Evolutionary conservation across 176 grass and related monocot genomes (phyloP).

Genomic region (Ananas comosus): DNA sequence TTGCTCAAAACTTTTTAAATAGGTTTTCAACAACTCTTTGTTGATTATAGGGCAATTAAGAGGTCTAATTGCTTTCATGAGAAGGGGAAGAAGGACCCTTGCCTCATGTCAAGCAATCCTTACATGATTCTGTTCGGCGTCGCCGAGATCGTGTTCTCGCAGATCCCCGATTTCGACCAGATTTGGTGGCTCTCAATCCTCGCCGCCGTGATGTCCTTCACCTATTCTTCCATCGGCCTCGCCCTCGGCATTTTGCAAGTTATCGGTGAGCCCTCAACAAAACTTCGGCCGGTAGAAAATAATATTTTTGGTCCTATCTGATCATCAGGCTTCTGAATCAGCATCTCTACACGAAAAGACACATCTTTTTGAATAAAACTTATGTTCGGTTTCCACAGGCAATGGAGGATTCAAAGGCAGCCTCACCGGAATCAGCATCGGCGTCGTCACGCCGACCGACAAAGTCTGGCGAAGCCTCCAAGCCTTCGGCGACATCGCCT

Average conservation of each 20-base stretch:
- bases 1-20: background rate
- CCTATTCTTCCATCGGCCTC: conserved; percentile 81
- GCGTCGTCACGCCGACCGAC: conserved; percentile 53
- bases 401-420: conserved; percentile 68
- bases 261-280: conserved; percentile 23
- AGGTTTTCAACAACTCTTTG: background rate
- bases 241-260: conserved; percentile 72
- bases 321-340: no score
- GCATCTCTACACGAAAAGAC: no score
- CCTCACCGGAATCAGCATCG: conserved; percentile 87
- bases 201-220: conserved; percentile 93
- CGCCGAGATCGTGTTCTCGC: conserved; percentile 72
- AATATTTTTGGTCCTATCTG: no score
- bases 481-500: conserved; percentile 96
- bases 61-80: conserved; percentile 78
- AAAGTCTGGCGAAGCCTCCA: conserved; percentile 98
- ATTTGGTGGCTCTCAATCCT: conserved; percentile 94
- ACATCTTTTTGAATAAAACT: background rate
- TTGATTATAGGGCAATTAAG: conserved; percentile 55
- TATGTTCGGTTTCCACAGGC: conserved; percentile 4
- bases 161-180: conserved; percentile 92
- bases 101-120: conserved; percentile 59
- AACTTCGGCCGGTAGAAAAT: no score
- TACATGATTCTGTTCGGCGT: conserved; percentile 98
- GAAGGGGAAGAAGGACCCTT: conserved; percentile 53